Base-by-base conservation (phyloP, 106 monocot species). In the Dioscorea zingiberensis region DNA sequence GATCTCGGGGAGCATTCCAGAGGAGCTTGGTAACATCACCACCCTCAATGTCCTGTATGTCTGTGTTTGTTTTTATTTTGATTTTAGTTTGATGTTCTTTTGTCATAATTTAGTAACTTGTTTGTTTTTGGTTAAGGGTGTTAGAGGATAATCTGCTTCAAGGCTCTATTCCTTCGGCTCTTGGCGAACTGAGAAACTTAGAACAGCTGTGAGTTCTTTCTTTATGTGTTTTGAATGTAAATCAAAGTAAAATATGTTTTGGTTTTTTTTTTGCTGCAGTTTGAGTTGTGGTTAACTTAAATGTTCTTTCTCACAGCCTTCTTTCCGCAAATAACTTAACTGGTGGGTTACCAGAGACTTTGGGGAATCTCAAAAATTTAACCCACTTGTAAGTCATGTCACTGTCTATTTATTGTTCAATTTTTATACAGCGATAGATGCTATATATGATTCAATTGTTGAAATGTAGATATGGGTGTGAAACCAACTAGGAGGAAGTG, bases 11-110 rank as follows among this genome's bases (percentile, higher is more conserved):
- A 30, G 19, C 4, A 77, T 85, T 29, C 85, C 80, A 0, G 44
- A 71, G 18, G 85, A 77, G 71, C 45, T 85, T n/a, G 80, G 77
- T 26, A 66, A 55, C 46, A 82, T 86, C 0, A 46, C 48, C 22
- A 79, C 81, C 0, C 78, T 86, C 10, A 24, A 70, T 18, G 28
- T 28, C 27, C 64, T 86, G 86, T 86, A 82, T n/a, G 29, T 23
- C 27, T 44, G 58, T 56, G 26, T 18, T n/a, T 66, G 9, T 67
- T 29, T n/a, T 7, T 57, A 18, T 13, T 1, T 26, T 18, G 2
- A 19, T 23, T 8, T 64, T 21, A 32, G 4, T 25, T 17, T 47
- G 1, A 3, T 12, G 13, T 48, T 19, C 49, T 27, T 17, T 59
- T 21, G 26, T 58, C 23, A n/a, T 56, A 22, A 56, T 23, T 51